Evolutionary conservation across 2,329 filamentous ascomycete species (phyloP).

Genomic region (Calonectria naviculata): DNA sequence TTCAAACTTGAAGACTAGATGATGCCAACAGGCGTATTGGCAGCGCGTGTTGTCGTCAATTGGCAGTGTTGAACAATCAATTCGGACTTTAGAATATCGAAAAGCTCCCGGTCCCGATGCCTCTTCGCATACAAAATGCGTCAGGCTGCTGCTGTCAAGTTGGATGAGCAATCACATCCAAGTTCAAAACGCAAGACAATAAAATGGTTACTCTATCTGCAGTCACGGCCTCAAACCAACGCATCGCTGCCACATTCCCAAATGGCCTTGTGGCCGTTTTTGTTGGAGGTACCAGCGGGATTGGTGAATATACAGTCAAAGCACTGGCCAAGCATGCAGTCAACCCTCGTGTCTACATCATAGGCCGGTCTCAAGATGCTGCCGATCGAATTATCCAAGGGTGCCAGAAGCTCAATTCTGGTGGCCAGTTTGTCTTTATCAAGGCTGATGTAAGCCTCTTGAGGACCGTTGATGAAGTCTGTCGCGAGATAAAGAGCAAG

Average conservation of each 20-base stretch:
- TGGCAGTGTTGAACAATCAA: not conserved
- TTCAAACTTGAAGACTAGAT: not conserved
- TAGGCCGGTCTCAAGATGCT: not conserved
- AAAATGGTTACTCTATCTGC: not conserved
- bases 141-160: not conserved
- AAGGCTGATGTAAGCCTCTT: not conserved
- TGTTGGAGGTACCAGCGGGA: conserved; percentile 1
- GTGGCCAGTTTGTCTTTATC: not conserved
- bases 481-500: not conserved
- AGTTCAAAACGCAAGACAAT: not conserved
- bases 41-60: not conserved
- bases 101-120: not conserved
- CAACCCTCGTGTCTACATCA: not conserved
- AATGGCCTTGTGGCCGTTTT: not conserved
- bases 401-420: not conserved
- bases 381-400: not conserved
- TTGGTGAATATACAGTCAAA: not conserved
- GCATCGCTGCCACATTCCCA: not conserved
- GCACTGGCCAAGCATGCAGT: not conserved
- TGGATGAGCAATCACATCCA: not conserved
- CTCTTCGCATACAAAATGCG: not conserved
- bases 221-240: not conserved
- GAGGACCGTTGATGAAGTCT: not conserved
- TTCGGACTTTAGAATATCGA: not conserved
- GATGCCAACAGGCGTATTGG: not conserved